phyloP scores from a whole-genome alignment of 352 stramenopile species.

The Plasmopara viticola region DNA sequence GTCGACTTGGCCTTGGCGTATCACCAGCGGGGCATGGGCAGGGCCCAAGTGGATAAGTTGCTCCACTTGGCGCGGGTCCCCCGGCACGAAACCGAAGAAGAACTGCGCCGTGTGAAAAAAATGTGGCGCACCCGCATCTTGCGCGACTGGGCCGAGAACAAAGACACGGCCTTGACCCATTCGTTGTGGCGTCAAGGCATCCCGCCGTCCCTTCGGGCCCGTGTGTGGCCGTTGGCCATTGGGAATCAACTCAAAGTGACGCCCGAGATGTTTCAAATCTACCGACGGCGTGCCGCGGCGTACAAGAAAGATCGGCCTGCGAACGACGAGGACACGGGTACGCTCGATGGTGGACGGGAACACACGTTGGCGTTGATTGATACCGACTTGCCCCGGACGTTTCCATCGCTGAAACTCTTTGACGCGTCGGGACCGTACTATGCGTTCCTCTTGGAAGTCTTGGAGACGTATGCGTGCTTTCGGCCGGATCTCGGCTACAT shows the following conservation, averaged over 20 bases:
- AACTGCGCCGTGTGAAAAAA: conserved; percentile 75
- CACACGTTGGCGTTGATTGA: conserved; percentile 81
- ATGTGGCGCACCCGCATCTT: conserved; percentile 76
- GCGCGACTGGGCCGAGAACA: conserved; percentile 69
- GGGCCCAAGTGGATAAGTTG: no score
- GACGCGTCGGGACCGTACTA: conserved; percentile 72
- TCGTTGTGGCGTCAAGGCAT: conserved; percentile 79
- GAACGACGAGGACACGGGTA: conserved; percentile 11
- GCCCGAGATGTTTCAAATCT: conserved; percentile 83
- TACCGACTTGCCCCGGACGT: conserved; percentile 81
- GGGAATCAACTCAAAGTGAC: conserved; percentile 84
- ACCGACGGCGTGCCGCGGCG: conserved; percentile 46
- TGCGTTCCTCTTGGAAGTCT: conserved; percentile 65
- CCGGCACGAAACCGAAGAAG: conserved; percentile 64
- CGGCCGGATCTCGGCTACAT: conserved; percentile 85
- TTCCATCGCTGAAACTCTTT: conserved; percentile 75
- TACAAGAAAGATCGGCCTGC: conserved; percentile 47
- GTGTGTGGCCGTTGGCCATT: conserved; percentile 80
- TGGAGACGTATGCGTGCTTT: conserved; percentile 85
- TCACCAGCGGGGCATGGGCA: no score
- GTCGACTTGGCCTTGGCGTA: no score
- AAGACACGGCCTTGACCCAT: conserved; percentile 65
- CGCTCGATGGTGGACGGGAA: conserved; percentile 45
- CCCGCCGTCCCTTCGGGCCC: conserved; percentile 69
- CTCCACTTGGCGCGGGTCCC: no score